Evolutionary conservation across 2,329 filamentous ascomycete genomes (phyloP).

Genomic region (Trichoderma sp.): DNA sequence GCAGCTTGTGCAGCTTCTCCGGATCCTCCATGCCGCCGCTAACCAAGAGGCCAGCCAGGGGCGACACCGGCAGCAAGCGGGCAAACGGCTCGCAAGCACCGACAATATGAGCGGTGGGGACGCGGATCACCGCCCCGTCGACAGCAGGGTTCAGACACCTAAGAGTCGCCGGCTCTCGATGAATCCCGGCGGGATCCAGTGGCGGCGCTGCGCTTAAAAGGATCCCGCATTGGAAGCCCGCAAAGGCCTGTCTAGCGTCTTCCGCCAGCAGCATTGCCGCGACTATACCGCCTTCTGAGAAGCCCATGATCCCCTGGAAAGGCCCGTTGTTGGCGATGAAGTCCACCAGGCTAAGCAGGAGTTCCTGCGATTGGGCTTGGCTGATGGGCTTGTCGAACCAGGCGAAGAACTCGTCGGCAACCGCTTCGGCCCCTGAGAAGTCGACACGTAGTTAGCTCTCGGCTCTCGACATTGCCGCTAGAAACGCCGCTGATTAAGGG

Average conservation of each 20-base stretch:
- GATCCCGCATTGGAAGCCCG: constrained; percentile 29
- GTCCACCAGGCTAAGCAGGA: not conserved
- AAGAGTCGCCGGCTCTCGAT: constrained; percentile 18
- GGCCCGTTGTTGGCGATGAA: constrained; percentile 4
- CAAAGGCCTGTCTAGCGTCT: constrained; percentile 27
- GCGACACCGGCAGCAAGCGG: not conserved
- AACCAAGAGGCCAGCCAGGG: not conserved
- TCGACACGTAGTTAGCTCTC: not conserved
- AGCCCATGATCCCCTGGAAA: constrained; percentile 12
- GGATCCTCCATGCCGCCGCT: not conserved
- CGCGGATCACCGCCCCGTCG: constrained; percentile 26
- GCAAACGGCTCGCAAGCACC: not conserved
- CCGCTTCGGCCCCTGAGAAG: not conserved
- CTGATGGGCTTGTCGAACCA: not conserved
- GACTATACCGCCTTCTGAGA: constrained; percentile 23
- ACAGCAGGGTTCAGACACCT: constrained; percentile 27
- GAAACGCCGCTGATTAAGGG: no score
- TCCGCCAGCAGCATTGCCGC: constrained; percentile 33
- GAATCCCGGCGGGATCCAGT: constrained; percentile 28
- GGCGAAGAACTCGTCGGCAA: not conserved
- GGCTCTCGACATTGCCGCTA: no score
- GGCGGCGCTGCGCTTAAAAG: constrained; percentile 32
- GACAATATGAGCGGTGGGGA: constrained; percentile 26
- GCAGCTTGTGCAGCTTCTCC: not conserved
- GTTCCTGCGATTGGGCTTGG: not conserved